Evolutionary conservation across 768 basidiomycete genomes (phyloP), one percentile per base, ranked within the genome.

Genomic region (Lactarius deliciosus): DNA sequence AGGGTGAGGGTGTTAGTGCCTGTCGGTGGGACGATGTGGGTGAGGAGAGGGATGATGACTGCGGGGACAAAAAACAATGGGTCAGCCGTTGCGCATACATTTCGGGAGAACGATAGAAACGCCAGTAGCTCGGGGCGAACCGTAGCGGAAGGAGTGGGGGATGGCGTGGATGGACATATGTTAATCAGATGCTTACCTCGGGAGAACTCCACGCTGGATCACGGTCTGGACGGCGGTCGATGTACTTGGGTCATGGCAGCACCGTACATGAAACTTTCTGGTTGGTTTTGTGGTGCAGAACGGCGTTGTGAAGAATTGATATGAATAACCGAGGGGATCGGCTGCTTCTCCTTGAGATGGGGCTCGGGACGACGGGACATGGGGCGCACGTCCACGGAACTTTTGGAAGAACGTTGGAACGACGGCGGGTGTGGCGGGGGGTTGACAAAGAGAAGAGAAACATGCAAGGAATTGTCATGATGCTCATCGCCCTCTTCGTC

Each of bases 211-310:
- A 65, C 36, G 70, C 71, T 45, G 60, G 64, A 32, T 71, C 72
- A 53, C 62, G 64, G 32, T 72, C 68, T 58, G 70, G 68, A 15
- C 40, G 41, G 32, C 36, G 41, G 28, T 59, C 65, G 28, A 53
- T n/a, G 55, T n/a, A 71, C 67, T 60, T 71, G 71, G 32, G 69
- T 67, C 64, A 72, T 73, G 67, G 75, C 73, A 5, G 57, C 8
- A 16, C 69, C 72, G 64, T 75, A 74, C n/a, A 87, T 72, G 56
- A 85, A 84, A 1, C 81, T 74, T 75, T 87, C 86, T 20, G 86
- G 75, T 13, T 83, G 78, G 57, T 78, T 81, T 9, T 82, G 79
- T 30, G 86, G 77, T 28, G 83, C 86, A 54, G 82, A 82, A 70
- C 82, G 84, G 61, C 61, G 50, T 22, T 83, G 85, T 0, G 83